A percentile compares a stretch with the other conserved stretches of the same genome.
Conservation (phyloP, 2,329 filamentous ascomycete genomes). For the Exophiala dermatitidis region DNA sequence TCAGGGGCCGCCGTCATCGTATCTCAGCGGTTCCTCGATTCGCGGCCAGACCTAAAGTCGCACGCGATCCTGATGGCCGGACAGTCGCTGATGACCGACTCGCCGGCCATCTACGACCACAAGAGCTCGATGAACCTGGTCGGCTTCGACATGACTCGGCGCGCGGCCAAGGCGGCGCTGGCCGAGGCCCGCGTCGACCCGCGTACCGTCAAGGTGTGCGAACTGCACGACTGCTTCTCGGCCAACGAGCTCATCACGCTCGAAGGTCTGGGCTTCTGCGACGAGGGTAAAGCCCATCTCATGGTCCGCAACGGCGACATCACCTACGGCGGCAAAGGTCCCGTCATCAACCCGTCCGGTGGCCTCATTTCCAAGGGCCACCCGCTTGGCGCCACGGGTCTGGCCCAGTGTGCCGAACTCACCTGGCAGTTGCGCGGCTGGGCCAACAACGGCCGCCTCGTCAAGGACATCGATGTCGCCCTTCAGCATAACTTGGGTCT, state of each 20-base stretch:
- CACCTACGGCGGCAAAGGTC: constrained; percentile 68
- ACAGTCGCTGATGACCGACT: constrained; percentile 77
- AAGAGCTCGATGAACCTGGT: constrained; percentile 73
- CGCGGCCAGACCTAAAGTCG: constrained; percentile 70
- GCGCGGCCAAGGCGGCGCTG: constrained; percentile 63
- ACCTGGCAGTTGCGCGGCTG: constrained; percentile 93
- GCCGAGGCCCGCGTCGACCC: constrained; percentile 62
- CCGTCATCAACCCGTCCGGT: constrained; percentile 86
- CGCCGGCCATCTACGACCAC: constrained; percentile 65
- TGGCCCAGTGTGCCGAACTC: constrained; percentile 93
- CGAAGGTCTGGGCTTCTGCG: constrained; percentile 73
- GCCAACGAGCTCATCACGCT: constrained; percentile 89
- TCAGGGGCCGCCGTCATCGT: constrained; percentile 83
- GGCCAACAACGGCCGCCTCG: constrained; percentile 74
- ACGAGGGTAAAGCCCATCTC: constrained; percentile 79
- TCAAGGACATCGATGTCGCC: constrained; percentile 61
- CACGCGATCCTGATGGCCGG: constrained; percentile 84
- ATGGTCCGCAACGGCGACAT: constrained; percentile 82
- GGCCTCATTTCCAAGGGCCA: constrained; percentile 95
- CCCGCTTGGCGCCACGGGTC: constrained; percentile 82
- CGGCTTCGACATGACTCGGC: constrained; percentile 76
- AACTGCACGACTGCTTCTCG: constrained; percentile 94
- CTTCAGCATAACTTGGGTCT: constrained; percentile 91
- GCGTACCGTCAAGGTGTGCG: constrained; percentile 70
- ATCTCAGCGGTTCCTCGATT: constrained; percentile 79